Conservation (phyloP, 345 rosid species). For the Lumnitzera racemosa region DNA sequence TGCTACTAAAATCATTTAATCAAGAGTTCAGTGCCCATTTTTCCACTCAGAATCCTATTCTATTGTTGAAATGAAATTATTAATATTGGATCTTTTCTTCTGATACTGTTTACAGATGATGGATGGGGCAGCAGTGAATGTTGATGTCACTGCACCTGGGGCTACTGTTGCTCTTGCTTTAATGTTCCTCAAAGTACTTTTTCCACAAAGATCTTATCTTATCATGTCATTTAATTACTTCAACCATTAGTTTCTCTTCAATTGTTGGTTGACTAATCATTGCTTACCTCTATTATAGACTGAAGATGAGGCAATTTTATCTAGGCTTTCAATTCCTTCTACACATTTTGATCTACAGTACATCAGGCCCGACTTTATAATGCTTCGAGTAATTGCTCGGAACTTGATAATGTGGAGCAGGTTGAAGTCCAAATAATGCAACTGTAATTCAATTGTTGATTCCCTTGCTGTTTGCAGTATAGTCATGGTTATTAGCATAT, state of each 20-base stretch:
- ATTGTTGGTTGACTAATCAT: slow-evolving; percentile 7
- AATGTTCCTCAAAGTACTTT: slow-evolving; percentile 79
- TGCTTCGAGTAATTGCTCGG: slow-evolving; percentile 97
- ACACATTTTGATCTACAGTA: slow-evolving; percentile 77
- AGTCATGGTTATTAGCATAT: slow-evolving; percentile 1
- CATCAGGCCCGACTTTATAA: slow-evolving; percentile 92
- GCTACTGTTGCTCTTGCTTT: slow-evolving; percentile 83
- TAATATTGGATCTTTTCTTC: background rate
- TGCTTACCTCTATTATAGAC: slow-evolving; percentile 45
- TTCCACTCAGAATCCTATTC: no score
- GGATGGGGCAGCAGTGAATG: slow-evolving; percentile 70
- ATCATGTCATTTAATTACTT: background rate
- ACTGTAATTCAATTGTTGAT: slow-evolving; percentile 10
- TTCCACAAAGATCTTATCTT: background rate
- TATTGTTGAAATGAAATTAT: no score
- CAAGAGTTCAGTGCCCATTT: no score
- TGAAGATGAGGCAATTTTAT: slow-evolving; percentile 65
- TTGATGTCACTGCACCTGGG: slow-evolving; percentile 98
- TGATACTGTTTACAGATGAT: slow-evolving; percentile 43
- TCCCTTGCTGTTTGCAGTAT: slow-evolving; percentile 2
- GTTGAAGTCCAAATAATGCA: slow-evolving; percentile 22
- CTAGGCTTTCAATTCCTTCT: slow-evolving; percentile 79
- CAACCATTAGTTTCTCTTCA: background rate
- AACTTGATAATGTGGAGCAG: slow-evolving; percentile 96
- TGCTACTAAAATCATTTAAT: no score